Percentiles rank a stretch among this genome's conserved stretches.
phyloP scores from a whole-genome alignment of 2,329 filamentous ascomycete species.

The Fusarium austroafricanum region DNA sequence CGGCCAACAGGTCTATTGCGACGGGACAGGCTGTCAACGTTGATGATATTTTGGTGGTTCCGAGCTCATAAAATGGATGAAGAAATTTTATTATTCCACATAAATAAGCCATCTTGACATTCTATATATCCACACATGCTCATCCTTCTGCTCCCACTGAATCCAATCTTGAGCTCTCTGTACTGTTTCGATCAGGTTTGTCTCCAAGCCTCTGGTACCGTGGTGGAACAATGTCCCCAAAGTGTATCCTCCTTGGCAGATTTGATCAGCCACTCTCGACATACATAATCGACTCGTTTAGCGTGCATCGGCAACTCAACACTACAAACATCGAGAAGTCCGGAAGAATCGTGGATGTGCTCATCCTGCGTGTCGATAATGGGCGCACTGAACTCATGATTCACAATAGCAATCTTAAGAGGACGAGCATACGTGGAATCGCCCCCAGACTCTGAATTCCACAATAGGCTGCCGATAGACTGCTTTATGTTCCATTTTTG shows the following conservation, averaged over 20 bases:
- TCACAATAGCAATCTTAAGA: slow-evolving; percentile 21
- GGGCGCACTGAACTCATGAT: slow-evolving; percentile 27
- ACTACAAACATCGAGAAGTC: slow-evolving; percentile 6
- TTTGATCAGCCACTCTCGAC: slow-evolving; percentile 29
- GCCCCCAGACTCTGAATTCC: slow-evolving; percentile 22
- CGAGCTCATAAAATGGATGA: background rate
- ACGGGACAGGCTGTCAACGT: slow-evolving; percentile 68
- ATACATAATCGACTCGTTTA: slow-evolving; percentile 23
- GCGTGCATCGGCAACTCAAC: slow-evolving; percentile 14
- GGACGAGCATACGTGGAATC: slow-evolving; percentile 29
- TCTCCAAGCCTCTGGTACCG: background rate
- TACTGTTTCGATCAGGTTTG: background rate
- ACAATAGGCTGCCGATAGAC: slow-evolving; percentile 11
- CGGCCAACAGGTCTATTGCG: slow-evolving; percentile 67
- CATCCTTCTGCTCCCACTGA: background rate
- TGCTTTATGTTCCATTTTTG: slow-evolving; percentile 33
- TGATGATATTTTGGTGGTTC: slow-evolving; percentile 59
- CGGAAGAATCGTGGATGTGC: slow-evolving; percentile 5
- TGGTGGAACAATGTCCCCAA: slow-evolving; percentile 2
- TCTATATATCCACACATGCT: background rate
- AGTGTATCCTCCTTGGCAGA: slow-evolving; percentile 19
- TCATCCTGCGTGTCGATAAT: slow-evolving; percentile 7
- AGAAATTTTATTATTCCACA: background rate
- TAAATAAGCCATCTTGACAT: background rate
- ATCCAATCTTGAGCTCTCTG: background rate